These are phyloP conservation scores for Conticribra weissflogii DNA, from an alignment of 108 stramenopile genomes.

Conservation along the genomic window DNA sequence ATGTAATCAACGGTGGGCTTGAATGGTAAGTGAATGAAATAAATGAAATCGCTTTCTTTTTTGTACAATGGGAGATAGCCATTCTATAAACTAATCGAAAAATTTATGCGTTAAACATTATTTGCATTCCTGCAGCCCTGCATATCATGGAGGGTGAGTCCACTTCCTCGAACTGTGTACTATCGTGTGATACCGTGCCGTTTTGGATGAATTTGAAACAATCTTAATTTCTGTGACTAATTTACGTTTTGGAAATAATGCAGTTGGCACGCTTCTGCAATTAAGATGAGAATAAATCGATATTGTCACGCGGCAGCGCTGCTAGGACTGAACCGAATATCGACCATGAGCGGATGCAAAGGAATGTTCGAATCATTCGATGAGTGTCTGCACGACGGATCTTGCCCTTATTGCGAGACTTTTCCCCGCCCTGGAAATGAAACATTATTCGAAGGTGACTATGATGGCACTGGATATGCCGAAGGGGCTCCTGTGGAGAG, in stretches of 20 bases:
- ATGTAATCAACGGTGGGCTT: conserved; percentile 45
- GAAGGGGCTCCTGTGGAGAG: too few species aligned
- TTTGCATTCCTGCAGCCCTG: too few species aligned
- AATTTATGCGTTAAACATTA: too few species aligned
- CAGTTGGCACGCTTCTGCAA: conserved; percentile 32
- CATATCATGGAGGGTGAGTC: conserved; percentile 44
- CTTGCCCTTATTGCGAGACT: conserved; percentile 39
- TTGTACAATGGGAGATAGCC: too few species aligned
- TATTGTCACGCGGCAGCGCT: conserved; percentile 43
- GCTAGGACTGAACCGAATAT: conserved; percentile 28
- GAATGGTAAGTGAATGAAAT: too few species aligned
- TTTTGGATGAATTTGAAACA: too few species aligned
- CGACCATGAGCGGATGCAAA: conserved; percentile 43
- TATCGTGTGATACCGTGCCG: not conserved
- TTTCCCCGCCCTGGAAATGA: conserved; percentile 1
- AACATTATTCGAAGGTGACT: not conserved
- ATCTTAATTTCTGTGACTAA: too few species aligned
- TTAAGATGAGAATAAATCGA: conserved; percentile 49
- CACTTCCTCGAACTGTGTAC: not conserved
- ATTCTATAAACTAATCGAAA: too few species aligned
- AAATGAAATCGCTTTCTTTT: too few species aligned
- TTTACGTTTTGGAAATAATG: not conserved
- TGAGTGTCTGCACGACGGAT: conserved; percentile 41
- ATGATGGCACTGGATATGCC: too few species aligned
- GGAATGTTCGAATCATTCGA: conserved; percentile 38